These are phyloP conservation scores for Ramalina peruviana DNA, from an alignment of 495 filamentous ascomycete genomes.

Conservation along the genomic window DNA sequence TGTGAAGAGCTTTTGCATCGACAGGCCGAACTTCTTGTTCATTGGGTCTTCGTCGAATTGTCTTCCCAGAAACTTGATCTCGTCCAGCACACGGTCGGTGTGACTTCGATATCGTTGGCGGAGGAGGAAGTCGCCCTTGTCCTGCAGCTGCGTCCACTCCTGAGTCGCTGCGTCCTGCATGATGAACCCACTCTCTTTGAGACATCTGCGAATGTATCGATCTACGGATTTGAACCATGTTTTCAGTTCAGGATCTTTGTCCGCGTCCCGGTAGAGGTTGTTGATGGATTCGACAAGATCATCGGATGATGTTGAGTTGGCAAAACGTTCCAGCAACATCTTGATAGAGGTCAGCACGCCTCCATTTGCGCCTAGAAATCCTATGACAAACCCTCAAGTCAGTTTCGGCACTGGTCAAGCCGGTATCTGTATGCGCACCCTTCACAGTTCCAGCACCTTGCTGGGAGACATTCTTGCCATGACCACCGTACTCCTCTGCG, in stretches of 20 bases:
- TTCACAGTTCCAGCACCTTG: slow-evolving; percentile 54
- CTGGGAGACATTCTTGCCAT: slow-evolving; percentile 47
- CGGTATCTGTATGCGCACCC: slow-evolving; percentile 47
- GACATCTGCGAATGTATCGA: slow-evolving; percentile 63
- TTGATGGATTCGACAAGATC: slow-evolving; percentile 80
- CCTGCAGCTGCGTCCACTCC: slow-evolving; percentile 74
- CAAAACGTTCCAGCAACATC: slow-evolving; percentile 87
- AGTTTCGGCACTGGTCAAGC: slow-evolving; percentile 55
- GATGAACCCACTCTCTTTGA: slow-evolving; percentile 83
- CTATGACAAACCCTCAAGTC: slow-evolving; percentile 55
- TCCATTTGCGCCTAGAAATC: slow-evolving; percentile 17
- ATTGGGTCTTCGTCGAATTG: slow-evolving; percentile 82
- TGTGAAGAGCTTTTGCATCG: slow-evolving; percentile 72
- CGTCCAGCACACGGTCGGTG: slow-evolving; percentile 75
- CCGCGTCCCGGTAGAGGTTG: slow-evolving; percentile 79
- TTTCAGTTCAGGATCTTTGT: slow-evolving; percentile 74
- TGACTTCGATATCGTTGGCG: slow-evolving; percentile 79
- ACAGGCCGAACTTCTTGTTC: slow-evolving; percentile 64
- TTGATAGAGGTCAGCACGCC: slow-evolving; percentile 38
- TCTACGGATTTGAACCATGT: slow-evolving; percentile 78
- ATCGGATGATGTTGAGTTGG: slow-evolving; percentile 80
- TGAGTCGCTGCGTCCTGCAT: slow-evolving; percentile 68
- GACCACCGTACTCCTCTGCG: slow-evolving; percentile 74
- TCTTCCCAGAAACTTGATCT: slow-evolving; percentile 74
- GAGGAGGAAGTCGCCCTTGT: slow-evolving; percentile 76